Conservation (phyloP, 768 basidiomycete genomes). For the Gautieria morchelliformis region DNA sequence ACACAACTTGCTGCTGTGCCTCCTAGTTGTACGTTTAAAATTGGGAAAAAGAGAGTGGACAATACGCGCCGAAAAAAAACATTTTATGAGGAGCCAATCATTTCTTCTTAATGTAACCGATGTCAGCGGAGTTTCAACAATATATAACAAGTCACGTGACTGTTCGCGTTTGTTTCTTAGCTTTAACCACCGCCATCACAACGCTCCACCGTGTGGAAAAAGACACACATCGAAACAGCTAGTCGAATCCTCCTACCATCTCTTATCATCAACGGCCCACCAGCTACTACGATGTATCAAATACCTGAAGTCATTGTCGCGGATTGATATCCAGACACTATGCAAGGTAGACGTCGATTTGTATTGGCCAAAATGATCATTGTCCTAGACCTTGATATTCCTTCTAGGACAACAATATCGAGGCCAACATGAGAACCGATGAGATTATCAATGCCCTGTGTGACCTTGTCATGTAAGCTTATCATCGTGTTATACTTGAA, state of each 20-base stretch:
- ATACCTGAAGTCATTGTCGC: slow-evolving; percentile 37
- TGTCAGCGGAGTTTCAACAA: too few species aligned
- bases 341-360: slow-evolving; percentile 43
- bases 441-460: slow-evolving; percentile 59
- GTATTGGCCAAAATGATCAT: not conserved
- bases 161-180: too few species aligned
- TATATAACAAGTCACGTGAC: too few species aligned
- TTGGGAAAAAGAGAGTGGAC: too few species aligned
- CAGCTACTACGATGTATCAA: not conserved
- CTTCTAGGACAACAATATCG: slow-evolving; percentile 64
- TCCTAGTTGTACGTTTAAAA: too few species aligned
- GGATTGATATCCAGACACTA: slow-evolving; percentile 44
- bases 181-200: too few species aligned
- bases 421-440: too few species aligned
- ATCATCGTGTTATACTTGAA: not conserved
- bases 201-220: too few species aligned
- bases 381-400: not conserved
- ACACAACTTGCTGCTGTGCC: too few species aligned
- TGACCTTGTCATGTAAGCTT: slow-evolving; percentile 26
- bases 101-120: too few species aligned
- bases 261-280: not conserved
- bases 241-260: not conserved
- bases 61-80: too few species aligned
- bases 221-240: not conserved
- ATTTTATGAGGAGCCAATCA: too few species aligned